Conservation (phyloP, 2,329 filamentous ascomycete species). For the Nothomitra cinnamomea region DNA sequence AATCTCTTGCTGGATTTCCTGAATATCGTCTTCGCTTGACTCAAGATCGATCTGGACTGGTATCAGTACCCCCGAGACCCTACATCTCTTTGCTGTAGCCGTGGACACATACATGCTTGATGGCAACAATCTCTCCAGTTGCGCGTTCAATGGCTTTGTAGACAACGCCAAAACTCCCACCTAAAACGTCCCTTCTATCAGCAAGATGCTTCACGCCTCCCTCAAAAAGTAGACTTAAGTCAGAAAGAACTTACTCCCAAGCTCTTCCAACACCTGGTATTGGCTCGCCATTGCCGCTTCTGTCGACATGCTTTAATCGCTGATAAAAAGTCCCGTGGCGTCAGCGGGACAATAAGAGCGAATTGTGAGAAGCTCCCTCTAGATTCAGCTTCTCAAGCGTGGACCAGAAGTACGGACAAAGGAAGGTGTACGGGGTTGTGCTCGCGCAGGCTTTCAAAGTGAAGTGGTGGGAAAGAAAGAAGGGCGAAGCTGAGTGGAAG, state of each 20-base stretch:
- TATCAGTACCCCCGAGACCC: neutral
- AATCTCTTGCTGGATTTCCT: conserved; percentile 96
- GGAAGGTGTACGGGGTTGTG: neutral
- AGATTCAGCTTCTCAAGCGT: neutral
- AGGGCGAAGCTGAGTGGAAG: too few species aligned
- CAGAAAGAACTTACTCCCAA: conserved; percentile 62
- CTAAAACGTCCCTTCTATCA: conserved; percentile 26
- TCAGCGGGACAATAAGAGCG: neutral
- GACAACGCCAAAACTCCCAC: conserved; percentile 89
- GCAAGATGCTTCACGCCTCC: neutral
- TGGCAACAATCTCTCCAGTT: conserved; percentile 85
- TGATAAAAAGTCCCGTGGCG: neutral
- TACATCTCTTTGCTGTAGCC: conserved; percentile 7
- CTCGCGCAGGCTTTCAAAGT: too few species aligned
- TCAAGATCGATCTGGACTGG: conserved; percentile 81
- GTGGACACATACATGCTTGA: conserved; percentile 66
- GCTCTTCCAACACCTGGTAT: conserved; percentile 90
- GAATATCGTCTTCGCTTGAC: conserved; percentile 94
- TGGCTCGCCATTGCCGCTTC: conserved; percentile 52
- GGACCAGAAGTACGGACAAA: neutral
- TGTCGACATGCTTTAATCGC: conserved; percentile 12
- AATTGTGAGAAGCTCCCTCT: neutral
- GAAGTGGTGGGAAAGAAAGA: too few species aligned
- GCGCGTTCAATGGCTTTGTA: conserved; percentile 89
- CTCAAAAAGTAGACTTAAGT: neutral